Evolutionary conservation across 176 grass and related monocot genomes (phyloP), one percentile per base, ranked within the genome.

Genomic region (Phoenix roebelenii): DNA sequence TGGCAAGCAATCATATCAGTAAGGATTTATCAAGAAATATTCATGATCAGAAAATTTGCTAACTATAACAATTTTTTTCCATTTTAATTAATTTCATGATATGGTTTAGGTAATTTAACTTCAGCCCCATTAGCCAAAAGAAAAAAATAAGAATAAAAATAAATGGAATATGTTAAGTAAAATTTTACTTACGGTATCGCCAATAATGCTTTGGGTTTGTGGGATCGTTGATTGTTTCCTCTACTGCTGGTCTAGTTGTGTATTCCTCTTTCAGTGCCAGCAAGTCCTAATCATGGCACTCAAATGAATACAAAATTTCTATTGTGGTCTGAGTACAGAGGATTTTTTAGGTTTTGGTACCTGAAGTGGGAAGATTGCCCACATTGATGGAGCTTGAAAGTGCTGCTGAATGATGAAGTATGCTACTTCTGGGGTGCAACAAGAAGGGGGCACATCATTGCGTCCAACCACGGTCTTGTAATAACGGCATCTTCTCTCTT

Each of bases 201-300:
- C 94, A 99, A 26, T 99, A 99, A 69, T 99, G 94, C 71, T 78
- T 93, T 10, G 94, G 94, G 49, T 99, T 99, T 28, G 94, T 93
- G 16, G 94, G 94, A 62, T 99, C 94, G 63, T 99, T 99, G 82
- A 99, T 99, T 52, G 94, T 99, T 75, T 99, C 94, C 82, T 99
- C 94, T 64, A 23, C 58, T 52, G 87, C 79, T 61, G 85, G 94
- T 65, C 88, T 80, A 62, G 70, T 69, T 18, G 88, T 86, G 66
- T 99, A 89, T 59, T 85, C 89, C 61, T 98, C 94, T 93, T 89
- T 98, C 74, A 98, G 67, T 17, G 94, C 94, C 5, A 98, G 79
- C 52, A 98, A 79, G 50, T 98, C 94, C 94, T 98, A 85, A 75
- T 25, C 49, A 73, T 74, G 19, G 32, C 59, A 56, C 26, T 12